phyloP scores from a whole-genome alignment of 306 rosid genomes.

The Quercus variabilis region DNA sequence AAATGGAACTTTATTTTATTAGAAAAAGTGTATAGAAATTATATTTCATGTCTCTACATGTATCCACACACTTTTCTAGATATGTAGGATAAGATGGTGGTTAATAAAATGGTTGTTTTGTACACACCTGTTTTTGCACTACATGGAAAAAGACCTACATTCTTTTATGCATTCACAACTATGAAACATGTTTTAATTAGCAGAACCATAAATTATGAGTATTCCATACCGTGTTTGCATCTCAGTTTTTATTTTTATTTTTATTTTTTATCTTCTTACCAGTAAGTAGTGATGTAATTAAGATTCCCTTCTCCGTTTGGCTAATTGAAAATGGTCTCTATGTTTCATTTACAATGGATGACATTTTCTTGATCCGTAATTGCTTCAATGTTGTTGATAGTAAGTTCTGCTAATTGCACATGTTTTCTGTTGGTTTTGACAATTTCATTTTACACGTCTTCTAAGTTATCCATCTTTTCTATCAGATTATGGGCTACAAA shows the following conservation, averaged over 20 bases:
- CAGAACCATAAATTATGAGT: not conserved
- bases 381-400: conserved; percentile 1
- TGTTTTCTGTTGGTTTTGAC: conserved; percentile 17
- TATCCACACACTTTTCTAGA: not conserved
- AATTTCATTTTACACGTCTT: conserved; percentile 13
- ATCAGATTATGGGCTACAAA: conserved; percentile 98
- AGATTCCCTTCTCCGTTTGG: not conserved
- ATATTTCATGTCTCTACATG: not conserved
- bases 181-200: not conserved
- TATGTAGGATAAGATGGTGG: not conserved
- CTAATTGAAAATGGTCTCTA: not conserved
- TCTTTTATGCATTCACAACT: not conserved
- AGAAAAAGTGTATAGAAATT: not conserved
- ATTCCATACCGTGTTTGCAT: not conserved
- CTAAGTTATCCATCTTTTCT: conserved; percentile 23
- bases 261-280: not conserved
- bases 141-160: not conserved
- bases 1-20: not conserved
- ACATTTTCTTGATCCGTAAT: conserved; percentile 1
- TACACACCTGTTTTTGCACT: not conserved
- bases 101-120: not conserved
- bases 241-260: not conserved
- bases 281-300: not conserved
- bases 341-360: not conserved
- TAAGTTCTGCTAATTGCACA: conserved; percentile 4